A percentile compares a stretch with the other conserved stretches of the same genome.
Evolutionary conservation across 2,329 filamentous ascomycete species (phyloP).

Genomic region (Rhexocercosporidium sp.): DNA sequence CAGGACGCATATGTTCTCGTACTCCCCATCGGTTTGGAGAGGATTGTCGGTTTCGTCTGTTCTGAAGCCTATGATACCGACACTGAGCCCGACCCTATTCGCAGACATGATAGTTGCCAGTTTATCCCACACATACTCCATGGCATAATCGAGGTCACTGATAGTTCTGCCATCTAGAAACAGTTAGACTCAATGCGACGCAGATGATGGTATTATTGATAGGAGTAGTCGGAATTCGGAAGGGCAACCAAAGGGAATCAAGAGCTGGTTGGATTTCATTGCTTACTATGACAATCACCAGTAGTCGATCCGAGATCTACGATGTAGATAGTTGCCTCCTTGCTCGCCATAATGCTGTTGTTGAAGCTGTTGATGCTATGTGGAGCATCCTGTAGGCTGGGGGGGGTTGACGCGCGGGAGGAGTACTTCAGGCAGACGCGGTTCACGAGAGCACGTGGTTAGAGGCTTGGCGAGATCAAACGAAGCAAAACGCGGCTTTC

Average conservation of each 20-base stretch:
- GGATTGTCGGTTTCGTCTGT: slow-evolving; percentile 78
- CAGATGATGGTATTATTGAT: too few relatives aligned
- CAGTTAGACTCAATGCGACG: neutral
- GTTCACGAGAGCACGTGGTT: neutral
- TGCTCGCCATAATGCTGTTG: slow-evolving; percentile 74
- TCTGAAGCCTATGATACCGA: slow-evolving; percentile 83
- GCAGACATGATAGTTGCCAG: slow-evolving; percentile 72
- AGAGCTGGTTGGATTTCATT: neutral
- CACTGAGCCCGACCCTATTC: slow-evolving; percentile 73
- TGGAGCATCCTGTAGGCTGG: neutral
- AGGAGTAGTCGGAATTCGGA: neutral
- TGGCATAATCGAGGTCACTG: slow-evolving; percentile 85
- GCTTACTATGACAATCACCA: slow-evolving; percentile 62
- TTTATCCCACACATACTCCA: slow-evolving; percentile 96
- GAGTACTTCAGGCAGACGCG: too few relatives aligned
- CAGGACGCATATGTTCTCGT: slow-evolving; percentile 81
- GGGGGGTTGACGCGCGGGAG: neutral
- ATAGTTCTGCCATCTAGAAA: slow-evolving; percentile 66
- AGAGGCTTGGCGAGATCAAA: neutral
- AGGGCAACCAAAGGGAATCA: neutral
- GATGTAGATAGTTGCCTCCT: slow-evolving; percentile 92
- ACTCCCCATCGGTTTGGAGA: slow-evolving; percentile 68
- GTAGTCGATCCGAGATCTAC: slow-evolving; percentile 89
- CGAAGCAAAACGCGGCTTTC: too few relatives aligned
- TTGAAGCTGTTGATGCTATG: slow-evolving; percentile 20